phyloP scores from a whole-genome alignment of 1,284 basidiomycete genomes.

The Ustilago lituana region DNA sequence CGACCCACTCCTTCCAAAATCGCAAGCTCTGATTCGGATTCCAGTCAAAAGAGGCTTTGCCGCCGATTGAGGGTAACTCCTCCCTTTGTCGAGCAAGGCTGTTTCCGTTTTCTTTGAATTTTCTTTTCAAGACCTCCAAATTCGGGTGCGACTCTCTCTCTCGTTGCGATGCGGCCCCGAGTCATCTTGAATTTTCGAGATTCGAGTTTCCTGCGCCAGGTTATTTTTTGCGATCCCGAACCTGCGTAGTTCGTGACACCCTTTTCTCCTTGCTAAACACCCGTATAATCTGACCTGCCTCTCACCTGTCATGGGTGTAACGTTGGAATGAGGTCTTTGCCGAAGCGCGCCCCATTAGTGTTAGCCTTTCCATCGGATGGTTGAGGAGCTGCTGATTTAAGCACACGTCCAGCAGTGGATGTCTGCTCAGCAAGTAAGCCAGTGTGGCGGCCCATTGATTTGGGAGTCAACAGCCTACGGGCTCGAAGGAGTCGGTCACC shows the following conservation, averaged over 20 bases:
- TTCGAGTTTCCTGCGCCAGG: too few relatives aligned
- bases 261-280: too few relatives aligned
- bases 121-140: conserved; percentile 8
- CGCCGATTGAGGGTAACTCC: too few relatives aligned
- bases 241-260: conserved; percentile 13
- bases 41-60: too few relatives aligned
- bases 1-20: too few relatives aligned
- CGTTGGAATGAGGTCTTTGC: conserved; percentile 48
- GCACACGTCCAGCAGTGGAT: conserved; percentile 50
- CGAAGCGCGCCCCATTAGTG: conserved; percentile 54
- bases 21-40: too few relatives aligned
- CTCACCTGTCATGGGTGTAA: conserved; percentile 52
- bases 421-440: conserved; percentile 52
- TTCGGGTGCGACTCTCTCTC: too few relatives aligned
- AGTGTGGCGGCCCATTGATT: conserved; percentile 42
- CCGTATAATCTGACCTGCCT: not conserved
- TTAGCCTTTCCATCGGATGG: conserved; percentile 54
- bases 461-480: conserved; percentile 43
- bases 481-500: conserved; percentile 57
- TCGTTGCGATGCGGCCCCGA: conserved; percentile 21
- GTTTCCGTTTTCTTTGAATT: conserved; percentile 19
- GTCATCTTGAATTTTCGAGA: conserved; percentile 6
- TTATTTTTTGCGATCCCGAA: not conserved
- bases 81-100: not conserved
- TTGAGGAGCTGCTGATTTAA: conserved; percentile 46